Conservation (phyloP, 2,329 filamentous ascomycete genomes). For the Fusarium setosum region DNA sequence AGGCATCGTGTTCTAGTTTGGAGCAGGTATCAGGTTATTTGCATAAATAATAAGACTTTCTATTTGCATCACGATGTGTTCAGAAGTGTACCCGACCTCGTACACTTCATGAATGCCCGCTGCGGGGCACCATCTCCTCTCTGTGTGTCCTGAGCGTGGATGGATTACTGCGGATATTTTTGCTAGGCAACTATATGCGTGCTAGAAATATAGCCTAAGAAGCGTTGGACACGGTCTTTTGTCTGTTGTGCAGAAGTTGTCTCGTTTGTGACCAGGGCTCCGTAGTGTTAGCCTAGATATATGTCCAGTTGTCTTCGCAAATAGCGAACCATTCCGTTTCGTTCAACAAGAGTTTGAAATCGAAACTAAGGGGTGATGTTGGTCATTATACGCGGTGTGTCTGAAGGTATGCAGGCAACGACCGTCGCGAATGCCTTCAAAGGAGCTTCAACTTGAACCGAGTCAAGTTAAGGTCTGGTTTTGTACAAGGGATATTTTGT, state of each 20-base stretch:
- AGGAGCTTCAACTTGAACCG: neutral
- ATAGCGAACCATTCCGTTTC: too few species aligned
- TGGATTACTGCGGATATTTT: neutral
- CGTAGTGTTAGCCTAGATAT: too few species aligned
- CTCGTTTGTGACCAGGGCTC: too few species aligned
- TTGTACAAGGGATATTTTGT: too few species aligned
- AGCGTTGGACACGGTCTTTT: neutral
- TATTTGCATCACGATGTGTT: too few species aligned
- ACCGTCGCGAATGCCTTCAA: neutral
- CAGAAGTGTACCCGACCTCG: too few species aligned
- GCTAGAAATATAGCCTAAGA: neutral
- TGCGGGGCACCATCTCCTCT: neutral
- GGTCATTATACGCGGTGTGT: neutral
- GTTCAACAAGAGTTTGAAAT: neutral
- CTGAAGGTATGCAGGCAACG: neutral
- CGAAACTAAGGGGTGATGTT: neutral
- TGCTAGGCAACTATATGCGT: neutral
- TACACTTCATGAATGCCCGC: too few species aligned
- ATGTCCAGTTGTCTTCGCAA: too few species aligned
- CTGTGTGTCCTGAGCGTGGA: neutral
- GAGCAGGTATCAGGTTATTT: too few species aligned
- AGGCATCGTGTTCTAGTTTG: too few species aligned
- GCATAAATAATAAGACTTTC: too few species aligned
- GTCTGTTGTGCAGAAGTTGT: neutral
- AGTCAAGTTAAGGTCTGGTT: too few species aligned